Conservation (phyloP, 2,329 filamentous ascomycete genomes). For the Cadophora malorum region DNA sequence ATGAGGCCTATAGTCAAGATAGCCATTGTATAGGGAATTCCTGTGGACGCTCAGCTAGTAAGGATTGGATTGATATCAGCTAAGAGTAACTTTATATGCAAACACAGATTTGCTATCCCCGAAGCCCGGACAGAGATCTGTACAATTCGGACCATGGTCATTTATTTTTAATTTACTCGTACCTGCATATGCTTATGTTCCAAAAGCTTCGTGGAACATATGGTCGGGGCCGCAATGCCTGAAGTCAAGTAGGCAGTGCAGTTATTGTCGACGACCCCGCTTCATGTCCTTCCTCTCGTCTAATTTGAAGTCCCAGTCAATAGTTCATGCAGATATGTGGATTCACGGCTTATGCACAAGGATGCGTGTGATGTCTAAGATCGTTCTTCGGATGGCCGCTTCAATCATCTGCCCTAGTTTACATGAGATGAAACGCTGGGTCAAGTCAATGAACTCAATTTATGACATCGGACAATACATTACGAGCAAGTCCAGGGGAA, state of each 20-base stretch:
- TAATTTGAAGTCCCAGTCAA: background rate
- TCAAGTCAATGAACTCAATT: background rate
- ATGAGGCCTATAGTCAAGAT: background rate
- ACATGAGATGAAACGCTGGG: background rate
- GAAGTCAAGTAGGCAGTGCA: conserved; percentile 1
- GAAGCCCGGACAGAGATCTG: background rate
- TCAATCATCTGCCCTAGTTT: background rate
- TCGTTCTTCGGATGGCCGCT: background rate
- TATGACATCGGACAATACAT: background rate
- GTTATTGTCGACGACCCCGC: conserved; percentile 5
- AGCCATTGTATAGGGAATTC: background rate
- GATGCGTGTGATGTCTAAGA: background rate
- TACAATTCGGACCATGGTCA: background rate
- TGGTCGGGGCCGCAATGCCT: conserved; percentile 10
- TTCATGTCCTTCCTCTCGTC: background rate
- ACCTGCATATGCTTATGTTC: conserved; percentile 5
- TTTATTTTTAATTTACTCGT: background rate
- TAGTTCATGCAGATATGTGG: background rate
- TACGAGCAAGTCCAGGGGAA: too few species aligned
- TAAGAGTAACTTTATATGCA: background rate
- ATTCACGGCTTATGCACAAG: background rate
- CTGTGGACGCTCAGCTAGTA: background rate
- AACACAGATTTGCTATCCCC: background rate
- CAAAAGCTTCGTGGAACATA: conserved; percentile 1
- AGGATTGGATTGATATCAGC: background rate